Evolutionary conservation across 805 yeast species (phyloP).

Genomic region (Barnettozyma californica): DNA sequence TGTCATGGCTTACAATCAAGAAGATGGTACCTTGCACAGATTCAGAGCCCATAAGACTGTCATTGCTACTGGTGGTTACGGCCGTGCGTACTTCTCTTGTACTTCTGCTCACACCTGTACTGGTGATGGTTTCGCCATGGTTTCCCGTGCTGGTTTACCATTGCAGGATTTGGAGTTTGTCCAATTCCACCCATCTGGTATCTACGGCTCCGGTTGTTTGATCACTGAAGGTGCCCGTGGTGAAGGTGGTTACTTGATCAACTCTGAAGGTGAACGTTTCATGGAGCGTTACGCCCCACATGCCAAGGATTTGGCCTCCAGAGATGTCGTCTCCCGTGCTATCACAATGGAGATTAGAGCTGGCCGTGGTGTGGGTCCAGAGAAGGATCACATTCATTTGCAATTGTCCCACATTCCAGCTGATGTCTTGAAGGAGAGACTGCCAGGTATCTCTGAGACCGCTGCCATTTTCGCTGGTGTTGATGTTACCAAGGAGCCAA

Average conservation of each 20-base stretch:
- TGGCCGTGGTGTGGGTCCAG: conserved; percentile 98
- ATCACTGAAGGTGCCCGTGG: conserved; percentile 99
- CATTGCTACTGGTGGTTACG: conserved; percentile 98
- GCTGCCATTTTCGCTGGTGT: conserved; percentile 99
- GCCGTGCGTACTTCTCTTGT: conserved; percentile 97
- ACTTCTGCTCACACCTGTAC: conserved; percentile 99
- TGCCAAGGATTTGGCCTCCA: conserved; percentile 96
- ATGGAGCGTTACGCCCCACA: conserved; percentile 99
- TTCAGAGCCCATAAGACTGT: conserved; percentile 96
- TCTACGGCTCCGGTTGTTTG: conserved; percentile 97
- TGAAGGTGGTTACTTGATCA: conserved; percentile 97
- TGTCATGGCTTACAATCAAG: conserved; percentile 96
- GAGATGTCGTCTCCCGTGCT: conserved; percentile 98
- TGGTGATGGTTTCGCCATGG: conserved; percentile 99
- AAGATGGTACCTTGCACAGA: conserved; percentile 97
- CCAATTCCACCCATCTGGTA: conserved; percentile 99
- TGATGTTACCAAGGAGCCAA: conserved; percentile 98
- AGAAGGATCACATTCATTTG: conserved; percentile 89
- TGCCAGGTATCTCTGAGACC: conserved; percentile 98
- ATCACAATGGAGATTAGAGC: conserved; percentile 98
- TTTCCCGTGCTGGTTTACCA: conserved; percentile 96
- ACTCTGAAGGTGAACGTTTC: conserved; percentile 97
- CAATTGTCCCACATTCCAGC: conserved; percentile 95
- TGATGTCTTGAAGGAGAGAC: conserved; percentile 84
- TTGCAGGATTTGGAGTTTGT: conserved; percentile 95